Evolutionary conservation across 1,284 basidiomycete species (phyloP), one percentile per base, ranked within the genome.

Genomic region (Pisolithus thermaeus): DNA sequence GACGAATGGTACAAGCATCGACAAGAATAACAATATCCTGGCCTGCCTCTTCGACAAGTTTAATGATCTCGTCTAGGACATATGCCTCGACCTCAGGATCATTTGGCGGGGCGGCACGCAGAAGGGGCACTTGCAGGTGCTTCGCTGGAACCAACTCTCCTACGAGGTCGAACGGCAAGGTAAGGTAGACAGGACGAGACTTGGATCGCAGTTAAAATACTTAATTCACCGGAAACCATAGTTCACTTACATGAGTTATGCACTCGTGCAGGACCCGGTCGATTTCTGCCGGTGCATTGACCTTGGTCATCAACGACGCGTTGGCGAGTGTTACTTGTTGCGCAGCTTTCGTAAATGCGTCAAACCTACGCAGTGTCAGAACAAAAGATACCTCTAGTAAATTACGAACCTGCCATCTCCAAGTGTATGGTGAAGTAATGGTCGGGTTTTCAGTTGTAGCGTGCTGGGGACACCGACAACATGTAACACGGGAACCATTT

Each of bases 401-500:
- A 35, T 14, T 39, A 48, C 18, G 30, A 16, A 83, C 83, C 84
- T 75, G 55, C 84, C 88, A 60, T 93, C 88, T 53, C 92, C 92
- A 30, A 97, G 80, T 0, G 92, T 93, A 62, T 94, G 90, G 61
- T 93, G 91, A 27, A 93, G 75, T 67, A 89, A 77, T 42, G 78
- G 87, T 63, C 74, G 84, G 40, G 67, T 74, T 68, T 80, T 84
- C 60, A 90, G 84, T 57, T 91, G 83, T 12, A 71, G 59, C 1
- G 87, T 90, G 57, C 81, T 87, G 0, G 95, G 94, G 1, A 84
- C 83, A 52, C 95, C 95, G 46, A 89, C 95, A 46, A 98, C 81
- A 66, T 98, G 95, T 6, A 98, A 76, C 4, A 98, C 80, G 7
- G 95, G 95, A 5, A 98, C 83, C 72, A 92, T 87, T 70, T 98